Percentiles rank a stretch among this genome's conserved stretches.
phyloP scores from a whole-genome alignment of 2,329 filamentous ascomycete species.

The Periconia sp. region DNA sequence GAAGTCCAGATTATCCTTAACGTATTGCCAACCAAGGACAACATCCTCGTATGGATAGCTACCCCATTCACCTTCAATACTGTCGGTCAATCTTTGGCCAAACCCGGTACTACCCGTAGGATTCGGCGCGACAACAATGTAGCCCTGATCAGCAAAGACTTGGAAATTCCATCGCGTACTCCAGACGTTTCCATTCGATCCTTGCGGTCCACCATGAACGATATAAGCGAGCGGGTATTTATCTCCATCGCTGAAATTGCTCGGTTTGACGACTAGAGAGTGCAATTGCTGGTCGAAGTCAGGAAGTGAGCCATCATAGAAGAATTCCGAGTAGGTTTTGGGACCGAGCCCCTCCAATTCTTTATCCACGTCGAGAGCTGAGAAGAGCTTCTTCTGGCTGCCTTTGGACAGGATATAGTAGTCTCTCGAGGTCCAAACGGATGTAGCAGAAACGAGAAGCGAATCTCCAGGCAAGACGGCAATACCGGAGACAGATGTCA shows the following conservation, averaged over 20 bases:
- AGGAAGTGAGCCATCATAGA: slow-evolving; percentile 68
- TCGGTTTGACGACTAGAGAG: slow-evolving; percentile 68
- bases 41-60: slow-evolving; percentile 85
- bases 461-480: slow-evolving; percentile 67
- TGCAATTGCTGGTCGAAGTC: slow-evolving; percentile 65
- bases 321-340: slow-evolving; percentile 71
- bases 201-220: slow-evolving; percentile 84
- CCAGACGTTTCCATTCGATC: slow-evolving; percentile 76
- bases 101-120: slow-evolving; percentile 87
- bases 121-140: slow-evolving; percentile 81
- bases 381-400: slow-evolving; percentile 53
- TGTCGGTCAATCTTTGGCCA: slow-evolving; percentile 76
- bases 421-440: slow-evolving; percentile 40
- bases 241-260: slow-evolving; percentile 69
- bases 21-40: slow-evolving; percentile 77
- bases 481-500: slow-evolving; percentile 35
- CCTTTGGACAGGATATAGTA: slow-evolving; percentile 33
- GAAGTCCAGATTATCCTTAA: slow-evolving; percentile 68
- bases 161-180: slow-evolving; percentile 85
- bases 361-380: slow-evolving; percentile 69
- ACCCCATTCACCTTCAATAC: slow-evolving; percentile 82
- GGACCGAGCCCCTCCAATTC: slow-evolving; percentile 69
- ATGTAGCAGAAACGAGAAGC: slow-evolving; percentile 48
- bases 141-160: slow-evolving; percentile 85
- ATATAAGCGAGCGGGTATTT: slow-evolving; percentile 81